phyloP scores from a whole-genome alignment of 129 eudicot genomes.

The Pittosporum tobira region DNA sequence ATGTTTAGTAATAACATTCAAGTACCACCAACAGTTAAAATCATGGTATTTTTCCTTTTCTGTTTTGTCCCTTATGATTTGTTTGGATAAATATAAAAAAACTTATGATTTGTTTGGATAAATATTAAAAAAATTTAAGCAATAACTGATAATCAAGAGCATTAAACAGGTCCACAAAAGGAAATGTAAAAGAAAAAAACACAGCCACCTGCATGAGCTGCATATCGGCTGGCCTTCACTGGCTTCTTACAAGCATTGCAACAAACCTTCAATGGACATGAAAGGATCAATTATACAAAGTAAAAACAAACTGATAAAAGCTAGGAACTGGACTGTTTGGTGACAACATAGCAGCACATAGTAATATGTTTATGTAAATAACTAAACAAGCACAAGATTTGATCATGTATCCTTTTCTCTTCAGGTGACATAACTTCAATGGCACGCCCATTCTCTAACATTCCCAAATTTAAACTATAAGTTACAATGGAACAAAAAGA shows the following conservation, averaged over 20 bases:
- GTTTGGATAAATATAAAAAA: too few relatives aligned
- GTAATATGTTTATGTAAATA: too few relatives aligned
- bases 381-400: too few relatives aligned
- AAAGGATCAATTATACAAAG: conserved; percentile 6
- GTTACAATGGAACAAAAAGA: conserved; percentile 7
- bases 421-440: too few relatives aligned
- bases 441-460: too few relatives aligned
- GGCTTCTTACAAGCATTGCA: conserved; percentile 88
- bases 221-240: conserved; percentile 66
- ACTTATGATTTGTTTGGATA: too few relatives aligned
- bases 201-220: conserved; percentile 66
- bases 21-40: background rate
- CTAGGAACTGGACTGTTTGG: background rate
- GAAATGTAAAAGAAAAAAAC: background rate
- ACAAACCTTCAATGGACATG: conserved; percentile 47
- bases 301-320: background rate
- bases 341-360: too few relatives aligned
- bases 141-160: background rate
- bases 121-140: too few relatives aligned
- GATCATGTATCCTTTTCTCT: too few relatives aligned
- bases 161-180: background rate
- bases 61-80: background rate
- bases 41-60: background rate
- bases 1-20: background rate
- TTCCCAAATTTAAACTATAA: background rate